These are phyloP conservation scores for Aspergillus brasiliensis DNA, from an alignment of 2,329 filamentous ascomycete genomes.

Conservation along the genomic window DNA sequence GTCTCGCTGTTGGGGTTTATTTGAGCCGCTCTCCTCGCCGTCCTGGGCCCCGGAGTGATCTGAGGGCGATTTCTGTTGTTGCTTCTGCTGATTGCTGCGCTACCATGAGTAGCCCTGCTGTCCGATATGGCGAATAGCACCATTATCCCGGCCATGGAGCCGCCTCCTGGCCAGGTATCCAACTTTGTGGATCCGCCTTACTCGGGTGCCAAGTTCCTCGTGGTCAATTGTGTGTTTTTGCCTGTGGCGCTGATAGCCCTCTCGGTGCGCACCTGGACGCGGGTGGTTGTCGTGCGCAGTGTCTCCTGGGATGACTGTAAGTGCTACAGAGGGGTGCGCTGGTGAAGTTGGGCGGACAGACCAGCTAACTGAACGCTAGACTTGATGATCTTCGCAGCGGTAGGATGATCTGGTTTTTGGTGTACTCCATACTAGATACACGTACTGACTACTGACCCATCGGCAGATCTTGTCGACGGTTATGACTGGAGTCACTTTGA, in stretches of 20 bases:
- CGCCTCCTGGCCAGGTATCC: constrained; percentile 27
- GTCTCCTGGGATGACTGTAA: constrained; percentile 32
- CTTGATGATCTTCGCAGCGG: constrained; percentile 28
- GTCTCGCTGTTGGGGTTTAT: neutral
- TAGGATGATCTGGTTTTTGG: constrained; percentile 11
- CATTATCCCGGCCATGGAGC: constrained; percentile 27
- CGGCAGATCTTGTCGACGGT: constrained; percentile 24
- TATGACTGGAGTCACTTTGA: constrained; percentile 24
- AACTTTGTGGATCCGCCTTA: constrained; percentile 33
- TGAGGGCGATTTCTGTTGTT: neutral
- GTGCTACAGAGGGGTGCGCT: constrained; percentile 5
- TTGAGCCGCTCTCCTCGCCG: too few relatives aligned
- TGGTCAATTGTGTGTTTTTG: constrained; percentile 32
- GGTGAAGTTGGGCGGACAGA: neutral
- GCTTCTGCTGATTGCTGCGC: neutral
- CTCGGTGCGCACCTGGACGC: constrained; percentile 28
- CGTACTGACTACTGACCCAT: constrained; percentile 1
- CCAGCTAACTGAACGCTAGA: constrained; percentile 12
- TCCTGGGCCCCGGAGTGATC: neutral
- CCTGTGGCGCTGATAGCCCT: constrained; percentile 25
- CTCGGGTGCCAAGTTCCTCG: constrained; percentile 25
- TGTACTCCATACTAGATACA: neutral
- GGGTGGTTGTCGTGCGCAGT: constrained; percentile 27
- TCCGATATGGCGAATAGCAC: constrained; percentile 18
- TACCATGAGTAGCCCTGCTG: neutral